A percentile compares a stretch with the other conserved stretches of the same genome.
These are phyloP conservation scores for Gardenia jasminoides DNA, from an alignment of 257 asterid genomes.

Conservation along the genomic window DNA sequence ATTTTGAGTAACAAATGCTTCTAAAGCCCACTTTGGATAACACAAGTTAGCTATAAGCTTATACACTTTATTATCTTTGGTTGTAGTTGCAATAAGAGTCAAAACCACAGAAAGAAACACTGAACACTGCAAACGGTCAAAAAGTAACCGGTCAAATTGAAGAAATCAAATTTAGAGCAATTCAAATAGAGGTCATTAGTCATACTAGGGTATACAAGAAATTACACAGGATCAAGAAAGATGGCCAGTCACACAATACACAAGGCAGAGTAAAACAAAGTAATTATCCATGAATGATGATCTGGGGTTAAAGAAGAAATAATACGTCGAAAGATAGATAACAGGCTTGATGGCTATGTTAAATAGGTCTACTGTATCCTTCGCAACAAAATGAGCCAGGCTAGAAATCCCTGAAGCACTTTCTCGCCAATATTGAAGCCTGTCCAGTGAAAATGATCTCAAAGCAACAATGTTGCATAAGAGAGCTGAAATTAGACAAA, in stretches of 20 bases:
- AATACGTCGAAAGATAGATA: constrained; percentile 88
- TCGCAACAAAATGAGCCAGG: constrained; percentile 82
- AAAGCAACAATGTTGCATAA: constrained; percentile 88
- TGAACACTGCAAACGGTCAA: constrained; percentile 44
- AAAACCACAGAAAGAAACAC: constrained; percentile 87
- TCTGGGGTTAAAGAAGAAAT: constrained; percentile 87
- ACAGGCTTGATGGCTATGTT: constrained; percentile 79
- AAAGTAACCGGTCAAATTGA: constrained; percentile 14
- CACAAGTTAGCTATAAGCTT: constrained; percentile 51
- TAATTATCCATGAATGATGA: constrained; percentile 75
- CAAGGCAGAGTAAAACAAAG: constrained; percentile 77
- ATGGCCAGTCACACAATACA: constrained; percentile 81
- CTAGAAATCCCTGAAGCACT: constrained; percentile 94
- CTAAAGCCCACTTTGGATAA: constrained; percentile 93
- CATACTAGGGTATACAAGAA: constrained; percentile 4
- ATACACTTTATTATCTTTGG: constrained; percentile 39
- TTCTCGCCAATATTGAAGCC: constrained; percentile 87
- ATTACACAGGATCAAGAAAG: constrained; percentile 73
- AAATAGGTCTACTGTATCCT: constrained; percentile 86
- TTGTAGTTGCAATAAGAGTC: constrained; percentile 76
- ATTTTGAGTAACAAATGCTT: constrained; percentile 82
- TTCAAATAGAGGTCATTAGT: background rate
- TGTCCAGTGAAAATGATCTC: constrained; percentile 88
- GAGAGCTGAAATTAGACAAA: constrained; percentile 61
- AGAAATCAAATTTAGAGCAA: background rate